phyloP scores from a whole-genome alignment of 2,329 filamentous ascomycete genomes.

The Intubia oerlemansii region DNA sequence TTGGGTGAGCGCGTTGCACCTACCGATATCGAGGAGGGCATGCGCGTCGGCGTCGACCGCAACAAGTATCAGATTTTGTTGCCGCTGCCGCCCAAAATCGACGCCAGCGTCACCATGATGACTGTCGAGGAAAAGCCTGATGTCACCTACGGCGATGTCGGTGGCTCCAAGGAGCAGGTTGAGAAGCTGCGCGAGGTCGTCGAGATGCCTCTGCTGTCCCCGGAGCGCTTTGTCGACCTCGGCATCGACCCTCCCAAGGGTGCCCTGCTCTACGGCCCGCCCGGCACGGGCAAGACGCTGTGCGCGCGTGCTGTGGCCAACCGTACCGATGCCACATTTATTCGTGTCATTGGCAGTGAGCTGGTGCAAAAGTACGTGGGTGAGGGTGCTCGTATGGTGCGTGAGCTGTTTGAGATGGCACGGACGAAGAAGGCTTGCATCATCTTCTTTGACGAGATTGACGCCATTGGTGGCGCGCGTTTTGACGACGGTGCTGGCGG shows the following conservation, averaged over 20 bases:
- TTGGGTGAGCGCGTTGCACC: slow-evolving; percentile 91
- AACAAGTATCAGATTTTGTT: slow-evolving; percentile 99
- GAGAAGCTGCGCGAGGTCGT: slow-evolving; percentile 98
- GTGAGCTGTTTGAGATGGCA: slow-evolving; percentile 98
- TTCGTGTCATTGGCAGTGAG: slow-evolving; percentile 93
- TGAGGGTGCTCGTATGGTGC: slow-evolving; percentile 94
- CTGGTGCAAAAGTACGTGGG: slow-evolving; percentile 98
- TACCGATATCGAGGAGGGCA: slow-evolving; percentile 97
- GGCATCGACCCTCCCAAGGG: slow-evolving; percentile 98
- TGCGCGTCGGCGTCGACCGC: slow-evolving; percentile 93
- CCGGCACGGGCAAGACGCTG: slow-evolving; percentile 96
- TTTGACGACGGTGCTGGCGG: slow-evolving; percentile 95
- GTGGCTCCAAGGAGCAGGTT: slow-evolving; percentile 98
- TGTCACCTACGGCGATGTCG: slow-evolving; percentile 95
- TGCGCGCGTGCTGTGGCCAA: slow-evolving; percentile 95
- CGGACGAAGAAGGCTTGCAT: slow-evolving; percentile 99
- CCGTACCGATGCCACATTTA: slow-evolving; percentile 94
- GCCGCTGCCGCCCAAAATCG: slow-evolving; percentile 91
- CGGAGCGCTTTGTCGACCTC: slow-evolving; percentile 94
- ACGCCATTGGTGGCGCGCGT: slow-evolving; percentile 95
- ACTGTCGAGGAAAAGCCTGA: slow-evolving; percentile 99
- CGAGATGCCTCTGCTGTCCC: slow-evolving; percentile 91
- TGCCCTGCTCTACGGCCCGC: slow-evolving; percentile 85
- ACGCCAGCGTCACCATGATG: slow-evolving; percentile 99
- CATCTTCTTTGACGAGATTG: slow-evolving; percentile 99